phyloP scores from a whole-genome alignment of 805 yeast genomes.

The Scheffersomyces coipomensis region DNA sequence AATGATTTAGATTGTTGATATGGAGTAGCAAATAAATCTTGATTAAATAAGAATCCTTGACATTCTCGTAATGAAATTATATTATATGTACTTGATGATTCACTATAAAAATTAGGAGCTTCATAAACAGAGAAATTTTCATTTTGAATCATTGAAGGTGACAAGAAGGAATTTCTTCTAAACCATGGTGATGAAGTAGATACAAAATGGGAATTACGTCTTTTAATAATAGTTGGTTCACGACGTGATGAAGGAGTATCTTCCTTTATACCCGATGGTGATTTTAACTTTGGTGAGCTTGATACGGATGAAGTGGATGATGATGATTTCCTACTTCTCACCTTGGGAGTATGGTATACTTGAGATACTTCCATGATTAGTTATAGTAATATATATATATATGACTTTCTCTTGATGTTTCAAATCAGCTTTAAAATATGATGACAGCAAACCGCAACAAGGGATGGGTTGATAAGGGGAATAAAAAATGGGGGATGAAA shows the following conservation, averaged over 20 bases:
- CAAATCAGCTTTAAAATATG: too few species aligned
- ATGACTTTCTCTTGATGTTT: too few species aligned
- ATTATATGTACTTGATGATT: slow-evolving; percentile 21
- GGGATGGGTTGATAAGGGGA: too few species aligned
- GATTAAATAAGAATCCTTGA: slow-evolving; percentile 77
- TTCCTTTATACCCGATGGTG: not conserved
- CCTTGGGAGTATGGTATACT: not conserved
- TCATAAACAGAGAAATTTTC: slow-evolving; percentile 59
- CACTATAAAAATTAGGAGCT: slow-evolving; percentile 27
- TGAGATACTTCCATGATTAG: not conserved
- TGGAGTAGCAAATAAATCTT: slow-evolving; percentile 70
- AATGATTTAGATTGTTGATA: slow-evolving; percentile 54
- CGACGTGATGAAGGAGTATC: slow-evolving; percentile 4
- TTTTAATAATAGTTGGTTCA: slow-evolving; percentile 11
- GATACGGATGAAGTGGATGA: not conserved
- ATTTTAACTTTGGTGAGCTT: not conserved
- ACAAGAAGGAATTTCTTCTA: slow-evolving; percentile 55
- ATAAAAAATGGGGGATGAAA: too few species aligned
- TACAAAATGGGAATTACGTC: slow-evolving; percentile 25
- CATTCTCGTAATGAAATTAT: slow-evolving; percentile 54
- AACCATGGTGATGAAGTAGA: slow-evolving; percentile 52
- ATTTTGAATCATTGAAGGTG: slow-evolving; percentile 54
- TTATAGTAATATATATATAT: too few species aligned
- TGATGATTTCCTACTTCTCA: not conserved
- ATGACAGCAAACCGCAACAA: too few species aligned